Evolutionary conservation across 2,329 filamentous ascomycete species (phyloP), one percentile per base, ranked within the genome.

Genomic region (Diaporthe australafricana): DNA sequence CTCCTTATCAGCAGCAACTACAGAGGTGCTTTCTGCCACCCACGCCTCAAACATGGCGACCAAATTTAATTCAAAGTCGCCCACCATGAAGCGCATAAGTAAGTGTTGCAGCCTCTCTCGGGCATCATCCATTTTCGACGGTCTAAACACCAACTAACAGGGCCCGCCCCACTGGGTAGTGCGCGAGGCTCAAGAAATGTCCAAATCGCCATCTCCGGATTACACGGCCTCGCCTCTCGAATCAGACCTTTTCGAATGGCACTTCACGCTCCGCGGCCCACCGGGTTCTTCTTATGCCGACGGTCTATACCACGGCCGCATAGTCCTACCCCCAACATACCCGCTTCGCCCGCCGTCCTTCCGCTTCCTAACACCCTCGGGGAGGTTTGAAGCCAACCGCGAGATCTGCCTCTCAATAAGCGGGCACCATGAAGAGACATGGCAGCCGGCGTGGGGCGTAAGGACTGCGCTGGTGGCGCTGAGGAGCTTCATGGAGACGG

Each of bases 371-470:
- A 98, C 96, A 0, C 95, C 96, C 0, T 94, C 91, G 32, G 96
- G 96, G 68, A 91, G 96, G 74, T 99, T 99, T 83, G 96, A 98
- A 82, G 92, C 95, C 70, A 99, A 99, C 81, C 91, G 96, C 75
- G 96, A 98, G 85, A 98, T 99, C 77, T 99, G 96, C 80, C 90
- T 99, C 20, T 94, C 91, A 78, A 99, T 98, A 78, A 94, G 91
- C 67, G 96, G 95, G 2, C 96, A 98, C 82, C 96, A 99, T 83
- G 96, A 98, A 81, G 96, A 98, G 85, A 97, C 94, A 20, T 99
- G 96, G 96, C 96, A 98, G 87, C 96, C 96, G 0, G 96, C 96
- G 0, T 99, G 96, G 96, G 96, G 96, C 0, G 92, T 99, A 12
- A 89, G 96, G 72, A 98, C 96, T 5, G 96, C 96, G 20, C 84